A percentile compares a stretch with the other conserved stretches of the same genome.
These are phyloP conservation scores for Chernovozyma aurita DNA, from an alignment of 1,139 yeast species.

Conservation along the genomic window DNA sequence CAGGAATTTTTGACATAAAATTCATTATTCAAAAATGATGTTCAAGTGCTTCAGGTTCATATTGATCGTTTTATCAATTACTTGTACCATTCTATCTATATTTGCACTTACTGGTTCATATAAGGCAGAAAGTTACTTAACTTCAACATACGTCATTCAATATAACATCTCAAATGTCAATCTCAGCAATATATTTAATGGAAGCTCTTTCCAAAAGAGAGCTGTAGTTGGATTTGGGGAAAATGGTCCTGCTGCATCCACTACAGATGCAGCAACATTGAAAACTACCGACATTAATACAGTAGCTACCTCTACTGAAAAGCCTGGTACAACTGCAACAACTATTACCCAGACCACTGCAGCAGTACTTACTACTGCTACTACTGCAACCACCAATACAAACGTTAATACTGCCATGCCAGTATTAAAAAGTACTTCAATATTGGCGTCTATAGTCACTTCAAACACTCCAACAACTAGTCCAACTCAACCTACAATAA, in stretches of 20 bases:
- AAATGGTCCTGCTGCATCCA: neutral
- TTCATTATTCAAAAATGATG: slow-evolving; percentile 17
- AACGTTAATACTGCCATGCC: too few relatives aligned
- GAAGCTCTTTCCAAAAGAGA: slow-evolving; percentile 9
- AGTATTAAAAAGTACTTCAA: too few relatives aligned
- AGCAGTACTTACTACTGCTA: too few relatives aligned
- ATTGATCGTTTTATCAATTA: slow-evolving; percentile 32
- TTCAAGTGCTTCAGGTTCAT: slow-evolving; percentile 33
- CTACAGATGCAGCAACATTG: neutral
- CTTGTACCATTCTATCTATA: slow-evolving; percentile 28
- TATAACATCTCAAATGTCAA: slow-evolving; percentile 33
- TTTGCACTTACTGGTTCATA: slow-evolving; percentile 44
- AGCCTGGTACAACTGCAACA: neutral
- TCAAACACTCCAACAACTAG: too few relatives aligned
- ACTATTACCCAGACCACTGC: slow-evolving; percentile 6
- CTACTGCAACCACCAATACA: too few relatives aligned
- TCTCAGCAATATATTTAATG: slow-evolving; percentile 26
- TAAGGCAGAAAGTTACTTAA: slow-evolving; percentile 25
- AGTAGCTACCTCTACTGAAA: neutral
- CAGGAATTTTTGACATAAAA: too few relatives aligned
- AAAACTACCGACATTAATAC: neutral
- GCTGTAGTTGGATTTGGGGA: slow-evolving; percentile 5
- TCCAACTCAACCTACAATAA: too few relatives aligned
- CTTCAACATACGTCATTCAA: slow-evolving; percentile 34
- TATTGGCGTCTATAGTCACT: too few relatives aligned